These are phyloP conservation scores for Erysimum cheiranthoides DNA, from an alignment of 345 rosid genomes.

Conservation along the genomic window DNA sequence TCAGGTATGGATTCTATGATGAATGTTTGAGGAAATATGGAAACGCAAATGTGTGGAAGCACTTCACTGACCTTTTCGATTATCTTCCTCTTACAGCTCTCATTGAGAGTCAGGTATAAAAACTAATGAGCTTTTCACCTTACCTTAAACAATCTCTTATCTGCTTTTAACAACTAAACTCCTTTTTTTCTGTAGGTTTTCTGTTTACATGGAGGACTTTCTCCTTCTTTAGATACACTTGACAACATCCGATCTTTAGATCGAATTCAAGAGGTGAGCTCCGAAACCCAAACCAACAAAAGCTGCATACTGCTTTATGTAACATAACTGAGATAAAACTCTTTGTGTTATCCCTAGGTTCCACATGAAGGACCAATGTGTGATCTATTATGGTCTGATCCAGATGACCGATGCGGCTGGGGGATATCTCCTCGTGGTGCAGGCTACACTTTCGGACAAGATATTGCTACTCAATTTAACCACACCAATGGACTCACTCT, in stretches of 20 bases:
- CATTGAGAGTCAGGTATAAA: conserved; percentile 87
- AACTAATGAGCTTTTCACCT: not conserved
- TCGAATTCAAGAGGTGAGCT: conserved; percentile 87
- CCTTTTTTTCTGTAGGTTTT: conserved; percentile 56
- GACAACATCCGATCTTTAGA: conserved; percentile 93
- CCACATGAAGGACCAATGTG: conserved; percentile 99
- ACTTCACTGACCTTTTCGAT: conserved; percentile 89
- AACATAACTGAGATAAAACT: not conserved
- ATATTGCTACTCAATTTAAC: conserved; percentile 84
- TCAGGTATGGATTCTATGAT: conserved; percentile 95
- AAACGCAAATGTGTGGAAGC: conserved; percentile 96
- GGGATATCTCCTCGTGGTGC: conserved; percentile 99
- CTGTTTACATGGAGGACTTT: conserved; percentile 96
- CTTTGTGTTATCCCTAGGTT: conserved; percentile 55
- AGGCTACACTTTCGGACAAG: conserved; percentile 94
- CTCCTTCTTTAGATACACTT: conserved; percentile 91
- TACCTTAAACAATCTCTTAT: not conserved
- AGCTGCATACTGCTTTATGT: not conserved
- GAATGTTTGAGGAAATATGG: conserved; percentile 97
- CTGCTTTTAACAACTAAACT: not conserved
- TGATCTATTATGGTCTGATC: conserved; percentile 97
- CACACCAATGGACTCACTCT: conserved; percentile 85
- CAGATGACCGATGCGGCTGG: conserved; percentile 98
- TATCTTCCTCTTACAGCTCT: conserved; percentile 93
- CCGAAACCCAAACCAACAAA: not conserved